Percentiles rank a stretch among this genome's conserved stretches.
phyloP scores from a whole-genome alignment of 208 protist species.

The Trichomonas vaginalis region DNA sequence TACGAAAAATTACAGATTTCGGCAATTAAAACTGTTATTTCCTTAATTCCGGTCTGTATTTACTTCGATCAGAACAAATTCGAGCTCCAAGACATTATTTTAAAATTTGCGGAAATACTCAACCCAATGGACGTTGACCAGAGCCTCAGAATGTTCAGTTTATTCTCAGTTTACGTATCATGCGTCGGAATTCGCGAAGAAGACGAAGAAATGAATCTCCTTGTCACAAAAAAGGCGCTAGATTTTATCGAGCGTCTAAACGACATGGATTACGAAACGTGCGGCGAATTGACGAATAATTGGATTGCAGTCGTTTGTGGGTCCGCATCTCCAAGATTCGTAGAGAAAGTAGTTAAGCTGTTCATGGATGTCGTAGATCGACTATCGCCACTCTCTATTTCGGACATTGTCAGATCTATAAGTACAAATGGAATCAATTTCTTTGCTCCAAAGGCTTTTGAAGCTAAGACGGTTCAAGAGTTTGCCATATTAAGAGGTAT shows the following conservation, averaged over 20 bases:
- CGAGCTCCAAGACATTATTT: not conserved
- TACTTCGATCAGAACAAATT: not conserved
- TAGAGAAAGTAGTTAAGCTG: not conserved
- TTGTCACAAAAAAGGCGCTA: not conserved
- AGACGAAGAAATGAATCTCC: not conserved
- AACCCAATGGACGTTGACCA: not conserved
- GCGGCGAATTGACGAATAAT: not conserved
- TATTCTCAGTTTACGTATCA: not conserved
- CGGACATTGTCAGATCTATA: not conserved
- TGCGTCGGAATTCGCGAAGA: not conserved
- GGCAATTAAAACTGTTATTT: not conserved
- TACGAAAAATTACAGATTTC: not conserved
- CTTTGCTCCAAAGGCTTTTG: not conserved
- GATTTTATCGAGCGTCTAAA: not conserved
- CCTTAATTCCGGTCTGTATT: not conserved
- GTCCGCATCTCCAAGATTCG: not conserved
- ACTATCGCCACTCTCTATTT: not conserved
- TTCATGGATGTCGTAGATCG: not conserved
- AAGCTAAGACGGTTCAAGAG: not conserved
- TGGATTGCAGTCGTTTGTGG: not conserved
- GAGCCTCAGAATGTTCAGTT: not conserved
- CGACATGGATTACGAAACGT: not conserved
- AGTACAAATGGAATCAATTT: not conserved
- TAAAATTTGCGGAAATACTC: not conserved
- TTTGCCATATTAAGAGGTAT: not conserved